Evolutionary conservation across 1,284 basidiomycete genomes (phyloP).

Genomic region (Rhodotorula sp.): DNA sequence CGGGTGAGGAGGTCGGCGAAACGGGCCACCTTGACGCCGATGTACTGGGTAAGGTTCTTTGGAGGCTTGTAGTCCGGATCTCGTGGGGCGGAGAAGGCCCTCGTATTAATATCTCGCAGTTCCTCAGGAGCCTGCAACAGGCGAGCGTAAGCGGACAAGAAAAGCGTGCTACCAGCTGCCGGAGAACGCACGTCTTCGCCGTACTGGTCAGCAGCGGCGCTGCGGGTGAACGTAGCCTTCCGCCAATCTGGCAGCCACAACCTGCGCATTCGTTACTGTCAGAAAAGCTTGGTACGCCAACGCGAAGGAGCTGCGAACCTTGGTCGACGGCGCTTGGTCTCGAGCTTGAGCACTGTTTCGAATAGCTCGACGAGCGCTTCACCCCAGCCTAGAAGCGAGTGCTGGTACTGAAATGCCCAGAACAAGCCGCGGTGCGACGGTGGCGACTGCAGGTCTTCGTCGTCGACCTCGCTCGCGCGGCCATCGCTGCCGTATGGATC

Average conservation of each 20-base stretch:
- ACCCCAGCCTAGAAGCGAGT: slow-evolving; percentile 34
- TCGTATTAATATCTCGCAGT: slow-evolving; percentile 16
- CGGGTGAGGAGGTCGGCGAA: slow-evolving; percentile 47
- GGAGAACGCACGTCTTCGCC: slow-evolving; percentile 32
- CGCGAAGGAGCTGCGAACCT: slow-evolving; percentile 18
- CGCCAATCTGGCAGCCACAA: slow-evolving; percentile 66
- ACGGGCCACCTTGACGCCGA: slow-evolving; percentile 46
- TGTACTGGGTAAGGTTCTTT: slow-evolving; percentile 43
- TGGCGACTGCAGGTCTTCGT: slow-evolving; percentile 6
- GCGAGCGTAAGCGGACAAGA: slow-evolving; percentile 17
- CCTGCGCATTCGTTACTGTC: slow-evolving; percentile 18
- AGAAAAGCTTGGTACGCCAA: neutral
- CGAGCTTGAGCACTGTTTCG: slow-evolving; percentile 61
- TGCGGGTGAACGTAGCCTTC: slow-evolving; percentile 19
- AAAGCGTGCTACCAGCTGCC: no score
- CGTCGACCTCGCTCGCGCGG: slow-evolving; percentile 8
- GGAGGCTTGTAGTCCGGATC: slow-evolving; percentile 53
- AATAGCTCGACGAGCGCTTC: slow-evolving; percentile 57
- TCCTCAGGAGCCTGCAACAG: slow-evolving; percentile 61
- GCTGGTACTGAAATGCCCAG: slow-evolving; percentile 73
- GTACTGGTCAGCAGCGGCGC: slow-evolving; percentile 7
- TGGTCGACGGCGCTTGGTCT: slow-evolving; percentile 58
- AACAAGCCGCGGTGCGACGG: slow-evolving; percentile 53
- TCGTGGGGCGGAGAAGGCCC: slow-evolving; percentile 38
- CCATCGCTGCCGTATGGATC: slow-evolving; percentile 53